Evolutionary conservation across 2,329 filamentous ascomycete genomes (phyloP), one percentile per base, ranked within the genome.

Genomic region (Fonsecaea erecta): DNA sequence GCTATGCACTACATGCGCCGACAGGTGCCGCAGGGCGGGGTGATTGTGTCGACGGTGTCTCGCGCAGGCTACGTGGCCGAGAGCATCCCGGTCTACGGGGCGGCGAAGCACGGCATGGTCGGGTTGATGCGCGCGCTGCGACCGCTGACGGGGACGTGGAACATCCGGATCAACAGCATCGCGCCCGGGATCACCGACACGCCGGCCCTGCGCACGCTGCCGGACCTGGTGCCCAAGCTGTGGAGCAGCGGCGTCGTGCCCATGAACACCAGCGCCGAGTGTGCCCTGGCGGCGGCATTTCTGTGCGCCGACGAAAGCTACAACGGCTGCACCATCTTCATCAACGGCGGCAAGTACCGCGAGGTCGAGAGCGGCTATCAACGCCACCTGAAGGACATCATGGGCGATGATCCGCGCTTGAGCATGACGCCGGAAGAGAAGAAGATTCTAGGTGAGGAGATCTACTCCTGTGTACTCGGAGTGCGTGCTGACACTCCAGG

Each of bases 161-260:
- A 55, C 18, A 55, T 55, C 8, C 52, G 52, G 9, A 37, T 55
- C 52, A 55, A 55, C 32, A 55, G 52, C 30, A 55, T 55, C 30
- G 52, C 52, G 52, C 52, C 52, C 8, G 43, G 43, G 1, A 48
- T 48, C 21, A 48, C 43, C 8, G 43, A 48, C 11, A 48, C 43
- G 9, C 43, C 43, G 3, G 43, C 43, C 18, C 43, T 48, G 43
- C 43, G 43, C 12, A 48, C 43, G 18, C 43, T 48, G 8, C 43
- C 43, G 18, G 43, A 48, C 21, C 43, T 48, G 2, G 43, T 48
- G 3, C 43, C 43, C 18, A 48, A 48, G 43, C 43, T 48, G 8
- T 48, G 43, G 43, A 24, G 9, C 18, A 48, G 43, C 43, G 43
- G 43, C 18, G 37, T 43, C 5, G 26, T 48, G 8, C 43, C 43